A percentile compares a stretch with the other conserved stretches of the same genome.
Conservation (phyloP, 1,284 basidiomycete species). For the Takashimella tepidaria region DNA sequence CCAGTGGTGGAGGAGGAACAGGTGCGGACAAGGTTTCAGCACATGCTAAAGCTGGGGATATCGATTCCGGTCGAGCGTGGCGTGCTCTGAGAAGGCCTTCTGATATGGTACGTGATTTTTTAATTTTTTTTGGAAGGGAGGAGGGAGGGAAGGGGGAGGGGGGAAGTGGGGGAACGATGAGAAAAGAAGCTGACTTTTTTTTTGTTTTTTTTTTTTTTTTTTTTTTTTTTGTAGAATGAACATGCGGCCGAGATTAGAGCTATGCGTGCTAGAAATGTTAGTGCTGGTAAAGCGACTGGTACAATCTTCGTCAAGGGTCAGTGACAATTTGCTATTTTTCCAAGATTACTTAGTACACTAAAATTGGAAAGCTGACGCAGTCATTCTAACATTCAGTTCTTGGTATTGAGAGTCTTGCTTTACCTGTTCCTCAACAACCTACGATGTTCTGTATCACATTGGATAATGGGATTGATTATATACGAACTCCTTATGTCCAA, state of each 20-base stretch:
- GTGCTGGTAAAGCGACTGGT: conserved; percentile 70
- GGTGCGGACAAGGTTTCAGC: neutral
- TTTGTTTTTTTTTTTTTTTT: too few species aligned
- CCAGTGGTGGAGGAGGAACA: conserved; percentile 44
- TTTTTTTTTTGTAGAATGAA: too few species aligned
- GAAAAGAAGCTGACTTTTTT: conserved; percentile 5
- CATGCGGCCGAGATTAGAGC: conserved; percentile 82
- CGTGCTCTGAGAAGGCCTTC: conserved; percentile 77
- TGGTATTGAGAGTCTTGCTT: conserved; percentile 62
- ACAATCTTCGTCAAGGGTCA: conserved; percentile 89
- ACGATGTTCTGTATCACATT: conserved; percentile 82
- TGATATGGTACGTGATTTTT: conserved; percentile 93
- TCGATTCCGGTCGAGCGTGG: conserved; percentile 81
- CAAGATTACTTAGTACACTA: neutral
- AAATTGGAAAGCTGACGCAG: conserved; percentile 2
- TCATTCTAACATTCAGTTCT: too few species aligned
- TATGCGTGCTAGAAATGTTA: conserved; percentile 64
- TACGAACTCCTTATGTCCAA: conserved; percentile 76
- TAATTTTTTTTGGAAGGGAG: conserved; percentile 26
- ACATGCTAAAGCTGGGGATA: conserved; percentile 69
- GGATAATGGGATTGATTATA: conserved; percentile 95
- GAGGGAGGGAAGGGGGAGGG: too few species aligned
- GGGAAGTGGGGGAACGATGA: too few species aligned
- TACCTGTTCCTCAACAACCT: conserved; percentile 67
- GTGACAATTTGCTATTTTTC: conserved; percentile 12